phyloP scores from a whole-genome alignment of 169 alveolate species.

The Plasmodium cynomolgi region DNA sequence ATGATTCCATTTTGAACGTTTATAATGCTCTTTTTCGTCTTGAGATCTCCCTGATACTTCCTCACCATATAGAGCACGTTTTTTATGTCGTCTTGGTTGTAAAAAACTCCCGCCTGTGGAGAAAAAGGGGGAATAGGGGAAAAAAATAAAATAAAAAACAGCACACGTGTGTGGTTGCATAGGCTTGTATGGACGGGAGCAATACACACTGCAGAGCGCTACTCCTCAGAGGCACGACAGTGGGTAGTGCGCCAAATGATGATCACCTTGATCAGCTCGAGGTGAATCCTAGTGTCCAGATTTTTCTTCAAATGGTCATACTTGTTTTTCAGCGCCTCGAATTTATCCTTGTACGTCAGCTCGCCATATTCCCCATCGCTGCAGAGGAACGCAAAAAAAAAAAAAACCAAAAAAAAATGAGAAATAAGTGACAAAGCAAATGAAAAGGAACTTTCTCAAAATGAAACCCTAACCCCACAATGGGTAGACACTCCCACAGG shows the following conservation, averaged over 20 bases:
- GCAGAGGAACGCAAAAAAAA: background rate
- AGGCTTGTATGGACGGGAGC: background rate
- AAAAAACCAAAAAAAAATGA: background rate
- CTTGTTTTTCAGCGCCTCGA: slow-evolving; percentile 21
- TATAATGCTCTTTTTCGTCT: slow-evolving; percentile 22
- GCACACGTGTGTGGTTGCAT: background rate
- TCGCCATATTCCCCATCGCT: background rate
- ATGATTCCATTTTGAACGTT: slow-evolving; percentile 21
- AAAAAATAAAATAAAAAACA: background rate
- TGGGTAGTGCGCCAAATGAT: background rate
- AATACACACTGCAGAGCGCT: background rate
- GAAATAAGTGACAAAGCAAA: background rate
- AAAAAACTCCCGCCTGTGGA: slow-evolving; percentile 41
- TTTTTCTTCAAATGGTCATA: slow-evolving; percentile 50
- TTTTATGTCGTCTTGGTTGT: slow-evolving; percentile 56
- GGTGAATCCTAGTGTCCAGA: slow-evolving; percentile 26
- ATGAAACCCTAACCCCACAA: background rate
- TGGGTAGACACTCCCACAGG: background rate
- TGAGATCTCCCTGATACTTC: slow-evolving; percentile 18
- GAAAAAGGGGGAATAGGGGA: background rate
- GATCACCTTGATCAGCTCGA: slow-evolving; percentile 41
- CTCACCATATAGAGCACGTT: slow-evolving; percentile 13
- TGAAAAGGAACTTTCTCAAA: background rate
- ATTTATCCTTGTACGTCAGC: slow-evolving; percentile 26
- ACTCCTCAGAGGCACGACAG: background rate